A percentile compares a stretch with the other conserved stretches of the same genome.
Conservation (phyloP, 2,329 filamentous ascomycete genomes). For the Aspergillus glaucus region DNA sequence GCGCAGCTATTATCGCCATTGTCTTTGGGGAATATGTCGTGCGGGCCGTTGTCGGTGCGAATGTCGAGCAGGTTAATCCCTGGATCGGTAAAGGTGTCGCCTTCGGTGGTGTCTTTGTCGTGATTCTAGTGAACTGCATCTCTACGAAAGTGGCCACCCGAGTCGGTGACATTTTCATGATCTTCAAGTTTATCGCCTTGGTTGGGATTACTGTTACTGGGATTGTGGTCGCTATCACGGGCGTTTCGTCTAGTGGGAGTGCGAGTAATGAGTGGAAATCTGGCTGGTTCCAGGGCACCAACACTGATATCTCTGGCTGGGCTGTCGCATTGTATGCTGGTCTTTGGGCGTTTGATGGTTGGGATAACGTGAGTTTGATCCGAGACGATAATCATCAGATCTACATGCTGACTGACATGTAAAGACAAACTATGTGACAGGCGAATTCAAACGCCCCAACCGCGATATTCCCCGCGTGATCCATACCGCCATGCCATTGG, state of each 20-base stretch:
- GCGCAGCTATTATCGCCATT: slow-evolving; percentile 88
- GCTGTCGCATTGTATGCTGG: slow-evolving; percentile 92
- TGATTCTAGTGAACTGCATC: slow-evolving; percentile 82
- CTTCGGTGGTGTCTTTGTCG: slow-evolving; percentile 63
- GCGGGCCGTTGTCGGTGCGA: slow-evolving; percentile 76
- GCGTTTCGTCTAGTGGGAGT: slow-evolving; percentile 67
- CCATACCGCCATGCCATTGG: slow-evolving; percentile 90
- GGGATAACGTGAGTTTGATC: slow-evolving; percentile 75
- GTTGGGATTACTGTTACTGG: slow-evolving; percentile 81
- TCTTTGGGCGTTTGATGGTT: slow-evolving; percentile 96
- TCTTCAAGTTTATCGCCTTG: slow-evolving; percentile 89
- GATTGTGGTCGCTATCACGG: slow-evolving; percentile 81
- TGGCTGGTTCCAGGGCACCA: slow-evolving; percentile 85
- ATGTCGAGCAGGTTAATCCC: slow-evolving; percentile 69
- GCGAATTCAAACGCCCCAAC: slow-evolving; percentile 87
- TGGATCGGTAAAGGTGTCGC: slow-evolving; percentile 92
- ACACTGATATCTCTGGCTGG: slow-evolving; percentile 73
- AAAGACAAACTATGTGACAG: slow-evolving; percentile 94
- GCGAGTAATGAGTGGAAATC: slow-evolving; percentile 82
- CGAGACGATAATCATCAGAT: slow-evolving; percentile 1
- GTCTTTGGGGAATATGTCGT: slow-evolving; percentile 99
- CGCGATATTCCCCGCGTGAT: slow-evolving; percentile 91
- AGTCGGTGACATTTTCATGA: slow-evolving; percentile 89
- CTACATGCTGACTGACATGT: slow-evolving; percentile 7
- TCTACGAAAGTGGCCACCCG: slow-evolving; percentile 83